Conservation (phyloP, 2,329 filamentous ascomycete species). For the Curvularia sp. region DNA sequence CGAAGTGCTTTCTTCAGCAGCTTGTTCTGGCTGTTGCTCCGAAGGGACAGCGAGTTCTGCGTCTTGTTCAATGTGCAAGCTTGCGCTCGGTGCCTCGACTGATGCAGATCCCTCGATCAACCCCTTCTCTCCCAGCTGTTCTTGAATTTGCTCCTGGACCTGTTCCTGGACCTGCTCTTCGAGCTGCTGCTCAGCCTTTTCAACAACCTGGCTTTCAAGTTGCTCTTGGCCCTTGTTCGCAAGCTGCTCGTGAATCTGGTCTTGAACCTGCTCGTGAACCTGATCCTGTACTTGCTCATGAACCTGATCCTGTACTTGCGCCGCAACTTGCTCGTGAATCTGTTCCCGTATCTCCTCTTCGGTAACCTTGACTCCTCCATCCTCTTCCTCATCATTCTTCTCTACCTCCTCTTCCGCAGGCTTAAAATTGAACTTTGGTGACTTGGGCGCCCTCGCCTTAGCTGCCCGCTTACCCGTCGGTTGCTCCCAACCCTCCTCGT, state of each 20-base stretch:
- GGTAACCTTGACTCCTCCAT: conserved; percentile 16
- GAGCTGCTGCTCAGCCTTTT: conserved; percentile 16
- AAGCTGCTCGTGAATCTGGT: conserved; percentile 21
- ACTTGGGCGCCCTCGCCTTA: conserved; percentile 19
- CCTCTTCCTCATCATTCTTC: conserved; percentile 8
- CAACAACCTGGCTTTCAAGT: conserved; percentile 4
- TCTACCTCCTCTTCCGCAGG: conserved; percentile 15
- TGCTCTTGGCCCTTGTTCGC: conserved; percentile 5
- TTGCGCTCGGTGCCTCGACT: conserved; percentile 5
- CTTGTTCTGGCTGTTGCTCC: not conserved
- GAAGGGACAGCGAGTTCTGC: conserved; percentile 2
- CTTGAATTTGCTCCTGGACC: conserved; percentile 13
- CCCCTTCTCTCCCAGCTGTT: conserved; percentile 9
- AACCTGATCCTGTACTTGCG: conserved; percentile 15
- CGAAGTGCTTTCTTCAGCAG: not conserved
- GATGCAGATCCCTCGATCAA: conserved; percentile 10
- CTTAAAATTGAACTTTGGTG: conserved; percentile 18
- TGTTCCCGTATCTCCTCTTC: conserved; percentile 19
- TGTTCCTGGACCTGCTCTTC: conserved; percentile 18
- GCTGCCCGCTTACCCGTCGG: conserved; percentile 20
- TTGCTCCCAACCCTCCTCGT: conserved; percentile 23
- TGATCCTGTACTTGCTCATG: conserved; percentile 17
- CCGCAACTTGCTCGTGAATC: conserved; percentile 5
- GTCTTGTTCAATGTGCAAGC: conserved; percentile 14
- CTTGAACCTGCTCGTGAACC: conserved; percentile 12